phyloP scores from a whole-genome alignment of 2,329 filamentous ascomycete species.

The Cercospora beticola region DNA sequence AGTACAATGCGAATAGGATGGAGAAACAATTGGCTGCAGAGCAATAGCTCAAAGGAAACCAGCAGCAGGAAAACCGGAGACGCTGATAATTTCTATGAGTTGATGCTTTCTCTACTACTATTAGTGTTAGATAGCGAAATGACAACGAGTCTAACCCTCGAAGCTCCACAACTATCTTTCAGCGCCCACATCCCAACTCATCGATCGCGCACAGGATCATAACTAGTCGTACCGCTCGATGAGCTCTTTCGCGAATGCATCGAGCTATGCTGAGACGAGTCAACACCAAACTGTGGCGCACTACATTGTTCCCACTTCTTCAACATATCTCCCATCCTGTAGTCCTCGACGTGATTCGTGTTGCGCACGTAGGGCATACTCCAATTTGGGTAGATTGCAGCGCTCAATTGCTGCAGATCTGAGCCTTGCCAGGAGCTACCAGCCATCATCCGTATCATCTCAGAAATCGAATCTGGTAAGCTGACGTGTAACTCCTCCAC shows the following conservation, averaged over 20 bases:
- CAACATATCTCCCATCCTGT: conserved; percentile 7
- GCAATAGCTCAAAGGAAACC: neutral
- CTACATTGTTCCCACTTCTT: conserved; percentile 1
- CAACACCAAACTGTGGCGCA: neutral
- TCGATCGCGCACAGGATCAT: conserved; percentile 8
- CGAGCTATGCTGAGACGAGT: neutral
- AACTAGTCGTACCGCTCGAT: neutral
- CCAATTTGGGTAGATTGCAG: conserved; percentile 9
- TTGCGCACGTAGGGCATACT: conserved; percentile 5
- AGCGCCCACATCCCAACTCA: neutral
- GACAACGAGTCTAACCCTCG: neutral
- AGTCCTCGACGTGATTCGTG: conserved; percentile 3
- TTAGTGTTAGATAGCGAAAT: neutral
- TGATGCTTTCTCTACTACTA: neutral
- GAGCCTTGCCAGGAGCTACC: conserved; percentile 5
- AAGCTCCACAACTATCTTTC: neutral
- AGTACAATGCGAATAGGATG: neutral
- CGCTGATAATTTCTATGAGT: no score
- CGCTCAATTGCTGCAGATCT: neutral
- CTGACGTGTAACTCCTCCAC: conserved; percentile 1
- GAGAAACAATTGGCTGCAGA: neutral
- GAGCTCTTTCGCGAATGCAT: neutral
- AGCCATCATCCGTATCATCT: conserved; percentile 8
- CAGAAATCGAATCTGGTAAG: neutral
- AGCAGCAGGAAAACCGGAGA: no score